Base-by-base conservation (phyloP, 768 basidiomycete species). In the Coprinopsis marcescibilis region DNA sequence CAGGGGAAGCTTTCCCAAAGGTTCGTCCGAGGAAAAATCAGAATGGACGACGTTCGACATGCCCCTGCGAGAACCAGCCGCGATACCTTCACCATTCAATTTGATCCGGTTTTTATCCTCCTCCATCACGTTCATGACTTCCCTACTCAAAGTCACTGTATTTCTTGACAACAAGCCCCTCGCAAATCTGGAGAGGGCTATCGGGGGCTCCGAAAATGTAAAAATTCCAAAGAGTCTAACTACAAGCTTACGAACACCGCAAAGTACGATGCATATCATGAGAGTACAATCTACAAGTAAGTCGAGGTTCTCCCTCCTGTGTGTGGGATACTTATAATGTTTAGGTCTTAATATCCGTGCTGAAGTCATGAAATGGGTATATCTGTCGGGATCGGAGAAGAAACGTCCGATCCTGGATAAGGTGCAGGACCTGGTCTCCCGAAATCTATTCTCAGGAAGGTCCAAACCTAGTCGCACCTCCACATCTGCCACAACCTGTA, bases 41-140 rank as follows among this genome's bases (percentile, higher is more conserved):
- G 24, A 65, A 67, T 96, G 92, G 89, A 93, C 95, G 2, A 75
- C 84, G 0, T 96, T 99, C 62, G 79, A 88, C 49, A 94, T 99
- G 89, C 71, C 73, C 2, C 73, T 96, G 2, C 77, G 95, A 39
- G 89, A 95, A 57, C 79, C 85, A 3, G 69, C 74, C 2, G 79
- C 91, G 0, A 82, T 95, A 49, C 91, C 90, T 0, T 72, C 78
- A 14, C 75, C 87, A 5, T 89, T 94, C 52, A 92, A 97, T 56
- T 83, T 97, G 52, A 80, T 86, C 24, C 79, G 89, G 17, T 97
- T 99, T 61, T 73, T 99, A 15, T 76, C 84, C 30, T 94, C 92
- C 2, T 89, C 88, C 1, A 82, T 99, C 46, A 93, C 92, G 0
- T 99, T 99, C 67, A 97, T 96, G 85, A 69, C 76, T 10, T 75